Percentiles rank a stretch among this genome's conserved stretches.
These are phyloP conservation scores for Dictyostelium intermedium DNA, from an alignment of 78 protist species.

Conservation along the genomic window DNA sequence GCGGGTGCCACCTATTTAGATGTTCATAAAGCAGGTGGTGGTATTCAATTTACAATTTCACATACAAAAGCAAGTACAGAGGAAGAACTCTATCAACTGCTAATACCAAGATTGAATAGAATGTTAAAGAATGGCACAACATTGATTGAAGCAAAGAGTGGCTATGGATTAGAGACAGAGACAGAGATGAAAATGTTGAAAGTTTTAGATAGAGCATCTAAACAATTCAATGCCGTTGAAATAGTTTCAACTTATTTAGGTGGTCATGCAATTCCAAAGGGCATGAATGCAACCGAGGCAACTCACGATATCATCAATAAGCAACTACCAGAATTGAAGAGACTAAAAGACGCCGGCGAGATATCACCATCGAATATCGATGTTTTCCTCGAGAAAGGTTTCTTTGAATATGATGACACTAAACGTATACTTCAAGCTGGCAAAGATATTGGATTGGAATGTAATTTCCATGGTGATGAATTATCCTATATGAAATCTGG, in stretches of 20 bases:
- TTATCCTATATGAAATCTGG: conserved; percentile 80
- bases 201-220: conserved; percentile 66
- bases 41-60: conserved; percentile 89
- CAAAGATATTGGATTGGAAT: conserved; percentile 64
- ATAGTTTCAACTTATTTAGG: conserved; percentile 89
- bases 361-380: conserved; percentile 82
- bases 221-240: conserved; percentile 48
- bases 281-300: conserved; percentile 57
- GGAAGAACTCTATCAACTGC: conserved; percentile 46
- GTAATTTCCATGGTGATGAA: conserved; percentile 95
- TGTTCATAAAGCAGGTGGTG: conserved; percentile 93
- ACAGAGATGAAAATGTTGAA: conserved; percentile 94
- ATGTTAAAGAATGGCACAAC: conserved; percentile 92
- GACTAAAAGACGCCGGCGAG: conserved; percentile 41
- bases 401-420: conserved; percentile 81
- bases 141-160: conserved; percentile 90
- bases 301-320: conserved; percentile 77
- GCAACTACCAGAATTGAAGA: conserved; percentile 84
- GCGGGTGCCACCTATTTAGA: conserved; percentile 95
- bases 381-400: conserved; percentile 89
- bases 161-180: conserved; percentile 92
- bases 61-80: conserved; percentile 79
- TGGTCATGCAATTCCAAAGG: conserved; percentile 92
- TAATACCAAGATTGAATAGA: conserved; percentile 78
- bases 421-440: conserved; percentile 84